phyloP scores from a whole-genome alignment of 768 basidiomycete species.

The Mycena metata region DNA sequence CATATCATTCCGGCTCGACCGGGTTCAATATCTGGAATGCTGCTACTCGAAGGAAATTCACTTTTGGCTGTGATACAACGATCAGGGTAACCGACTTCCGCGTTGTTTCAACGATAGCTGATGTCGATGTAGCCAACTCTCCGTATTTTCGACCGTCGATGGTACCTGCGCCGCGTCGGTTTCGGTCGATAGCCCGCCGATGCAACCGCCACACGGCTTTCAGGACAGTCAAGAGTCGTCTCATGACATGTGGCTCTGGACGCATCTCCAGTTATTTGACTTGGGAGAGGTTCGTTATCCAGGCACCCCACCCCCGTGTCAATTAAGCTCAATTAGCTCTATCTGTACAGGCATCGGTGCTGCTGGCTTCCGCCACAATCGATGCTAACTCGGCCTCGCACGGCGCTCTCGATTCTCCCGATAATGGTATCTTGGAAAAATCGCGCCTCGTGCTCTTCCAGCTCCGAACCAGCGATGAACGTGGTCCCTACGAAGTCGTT shows the following conservation, averaged over 20 bases:
- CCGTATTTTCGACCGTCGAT: conserved; percentile 68
- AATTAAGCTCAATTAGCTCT: no score
- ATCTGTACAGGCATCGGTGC: conserved; percentile 52
- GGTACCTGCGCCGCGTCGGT: conserved; percentile 52
- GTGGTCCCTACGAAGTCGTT: conserved; percentile 48
- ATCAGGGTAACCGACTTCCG: conserved; percentile 64
- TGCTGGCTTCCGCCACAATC: conserved; percentile 63
- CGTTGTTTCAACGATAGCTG: neutral
- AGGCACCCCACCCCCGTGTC: neutral
- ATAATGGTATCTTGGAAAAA: conserved; percentile 51
- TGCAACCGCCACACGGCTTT: conserved; percentile 47
- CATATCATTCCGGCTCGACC: conserved; percentile 64
- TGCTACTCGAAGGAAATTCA: conserved; percentile 56
- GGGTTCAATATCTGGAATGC: conserved; percentile 61
- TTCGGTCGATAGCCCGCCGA: conserved; percentile 44
- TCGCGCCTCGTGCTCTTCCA: conserved; percentile 58
- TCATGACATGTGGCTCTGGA: conserved; percentile 62
- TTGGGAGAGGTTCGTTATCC: conserved; percentile 56
- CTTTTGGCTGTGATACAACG: conserved; percentile 70
- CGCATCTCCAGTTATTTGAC: conserved; percentile 50
- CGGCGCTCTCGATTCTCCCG: conserved; percentile 47
- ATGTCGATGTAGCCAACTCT: conserved; percentile 59
- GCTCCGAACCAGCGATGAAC: conserved; percentile 45
- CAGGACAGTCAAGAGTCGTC: conserved; percentile 47
- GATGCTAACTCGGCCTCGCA: conserved; percentile 51